Evolutionary conservation across 2,329 filamentous ascomycete species (phyloP).

Genomic region (Sporothrix schenckii): DNA sequence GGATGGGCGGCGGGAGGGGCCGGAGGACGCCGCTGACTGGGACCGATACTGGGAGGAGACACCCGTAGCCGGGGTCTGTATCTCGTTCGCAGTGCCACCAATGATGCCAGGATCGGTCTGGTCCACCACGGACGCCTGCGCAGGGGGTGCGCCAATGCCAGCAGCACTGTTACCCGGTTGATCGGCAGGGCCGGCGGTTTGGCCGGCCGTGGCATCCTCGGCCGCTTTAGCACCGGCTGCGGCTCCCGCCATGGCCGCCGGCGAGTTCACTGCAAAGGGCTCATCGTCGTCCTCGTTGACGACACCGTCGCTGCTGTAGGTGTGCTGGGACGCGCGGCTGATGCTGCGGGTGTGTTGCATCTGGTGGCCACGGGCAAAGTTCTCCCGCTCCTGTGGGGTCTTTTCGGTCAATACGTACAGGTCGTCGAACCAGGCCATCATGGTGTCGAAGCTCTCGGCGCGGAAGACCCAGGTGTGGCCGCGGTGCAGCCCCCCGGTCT

Average conservation of each 20-base stretch:
- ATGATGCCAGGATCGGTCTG: background rate
- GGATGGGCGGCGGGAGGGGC: constrained; percentile 68
- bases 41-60: constrained; percentile 2
- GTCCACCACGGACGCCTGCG: constrained; percentile 2
- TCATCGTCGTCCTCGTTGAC: constrained; percentile 75
- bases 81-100: background rate
- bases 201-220: background rate
- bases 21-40: constrained; percentile 51
- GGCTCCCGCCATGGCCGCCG: constrained; percentile 46
- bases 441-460: constrained; percentile 80
- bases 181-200: too few relatives aligned
- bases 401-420: constrained; percentile 89
- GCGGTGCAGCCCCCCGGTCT: constrained; percentile 90
- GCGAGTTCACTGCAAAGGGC: constrained; percentile 60
- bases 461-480: constrained; percentile 74
- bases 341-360: constrained; percentile 69
- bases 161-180: too few relatives aligned
- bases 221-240: background rate
- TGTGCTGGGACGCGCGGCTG: constrained; percentile 66
- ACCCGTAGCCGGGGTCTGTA: background rate
- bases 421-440: constrained; percentile 96
- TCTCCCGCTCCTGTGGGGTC: constrained; percentile 82
- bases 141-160: background rate
- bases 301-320: constrained; percentile 72
- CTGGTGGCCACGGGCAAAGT: constrained; percentile 67